Base-by-base conservation (phyloP, 2,329 filamentous ascomycete species). In the Exophiala calicioides region DNA sequence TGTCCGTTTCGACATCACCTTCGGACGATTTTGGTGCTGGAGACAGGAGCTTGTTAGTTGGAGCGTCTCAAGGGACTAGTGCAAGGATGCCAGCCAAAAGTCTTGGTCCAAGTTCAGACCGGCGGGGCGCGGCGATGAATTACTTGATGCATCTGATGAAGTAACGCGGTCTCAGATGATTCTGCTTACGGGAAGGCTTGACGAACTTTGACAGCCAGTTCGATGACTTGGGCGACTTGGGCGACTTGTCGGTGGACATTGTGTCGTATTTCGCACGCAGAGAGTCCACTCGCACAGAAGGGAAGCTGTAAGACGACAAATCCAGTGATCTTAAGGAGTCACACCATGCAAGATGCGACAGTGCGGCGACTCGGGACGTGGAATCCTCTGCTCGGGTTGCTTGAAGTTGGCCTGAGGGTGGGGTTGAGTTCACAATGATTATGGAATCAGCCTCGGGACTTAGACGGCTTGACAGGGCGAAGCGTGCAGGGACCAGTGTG, bases 121-220 rank as follows among this genome's bases (percentile, higher is more conserved):
- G 24, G 24, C 12, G 24, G 7, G 24, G 24, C 24, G 7, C 24
- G 24, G 24, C 7, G 12, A 12, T 7, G 12, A 27, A 7, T 27
- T 27, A 27, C 24, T 27, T 12, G 12, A 7, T 27, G 12, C 7
- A 12, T 3, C 15, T 33, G 13, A 18, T 12, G 40, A 34, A n/a
- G n/a, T n/a, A n/a, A n/a, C n/a, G n/a, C n/a, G n/a, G n/a, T n/a
- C n/a, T n/a, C n/a, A n/a, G n/a, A n/a, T n/a, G n/a, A n/a, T n/a
- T n/a, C n/a, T n/a, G n/a, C n/a, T n/a, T n/a, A n/a, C n/a, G n/a
- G n/a, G 21, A 20, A 5, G 32, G 32, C 16, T 27, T 43, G 20
- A 33, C 30, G 18, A 47, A 29, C 33, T 43, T 51, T 16, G 48
- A 39, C 27, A 51, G 29, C 48, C 48, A 47, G 34, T 30, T 39